These are phyloP conservation scores for Solanum pimpinellifolium DNA, from an alignment of 257 asterid species.

Conservation along the genomic window DNA sequence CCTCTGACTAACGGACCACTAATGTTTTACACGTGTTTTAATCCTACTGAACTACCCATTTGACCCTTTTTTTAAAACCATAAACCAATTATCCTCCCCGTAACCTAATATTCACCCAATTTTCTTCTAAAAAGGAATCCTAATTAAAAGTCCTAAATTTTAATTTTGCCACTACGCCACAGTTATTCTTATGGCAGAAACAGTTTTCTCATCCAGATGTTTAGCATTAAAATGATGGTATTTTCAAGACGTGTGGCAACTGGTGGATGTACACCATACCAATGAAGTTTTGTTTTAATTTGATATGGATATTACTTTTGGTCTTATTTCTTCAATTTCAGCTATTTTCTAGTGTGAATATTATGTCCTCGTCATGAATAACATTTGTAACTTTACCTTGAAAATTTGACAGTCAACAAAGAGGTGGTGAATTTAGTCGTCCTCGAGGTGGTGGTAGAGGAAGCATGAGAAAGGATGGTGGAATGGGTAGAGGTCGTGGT, in stretches of 20 bases:
- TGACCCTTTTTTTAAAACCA: no score
- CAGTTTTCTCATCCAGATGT: neutral
- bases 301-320: neutral
- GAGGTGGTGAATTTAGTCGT: slow-evolving; percentile 39
- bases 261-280: neutral
- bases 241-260: neutral
- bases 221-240: neutral
- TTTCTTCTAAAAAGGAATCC: no score
- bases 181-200: neutral
- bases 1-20: no score
- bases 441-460: slow-evolving; percentile 23
- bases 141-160: no score
- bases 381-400: neutral
- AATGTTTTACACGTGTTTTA: no score
- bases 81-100: no score
- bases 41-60: no score
- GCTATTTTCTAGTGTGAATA: neutral
- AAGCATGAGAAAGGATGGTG: slow-evolving; percentile 24
- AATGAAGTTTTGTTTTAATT: neutral
- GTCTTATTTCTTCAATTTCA: neutral
- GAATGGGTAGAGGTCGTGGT: slow-evolving; percentile 37
- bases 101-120: no score
- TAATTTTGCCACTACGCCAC: no score
- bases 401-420: slow-evolving; percentile 22
- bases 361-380: no score